Percentiles rank a stretch among this genome's conserved stretches.
Conservation (phyloP, 305 asterid genomes). For the Rubia balearica region DNA sequence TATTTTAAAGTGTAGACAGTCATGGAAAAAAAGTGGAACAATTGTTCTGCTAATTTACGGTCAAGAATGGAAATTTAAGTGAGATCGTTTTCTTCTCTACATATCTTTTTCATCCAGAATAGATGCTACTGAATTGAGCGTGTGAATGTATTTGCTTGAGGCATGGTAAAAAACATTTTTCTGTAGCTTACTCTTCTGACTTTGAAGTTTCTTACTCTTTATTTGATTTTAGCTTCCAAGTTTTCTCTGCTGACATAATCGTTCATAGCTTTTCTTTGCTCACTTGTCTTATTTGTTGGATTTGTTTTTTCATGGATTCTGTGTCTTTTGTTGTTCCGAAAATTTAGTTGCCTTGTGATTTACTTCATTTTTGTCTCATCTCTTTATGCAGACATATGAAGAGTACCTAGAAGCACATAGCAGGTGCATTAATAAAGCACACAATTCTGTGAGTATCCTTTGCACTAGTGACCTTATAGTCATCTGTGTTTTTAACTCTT, state of each 20-base stretch:
- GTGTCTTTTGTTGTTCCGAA: neutral
- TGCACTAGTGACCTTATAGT: neutral
- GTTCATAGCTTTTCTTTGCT: neutral
- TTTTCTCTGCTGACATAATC: neutral
- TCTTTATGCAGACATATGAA: slow-evolving; percentile 76
- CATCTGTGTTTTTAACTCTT: neutral
- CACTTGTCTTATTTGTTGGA: neutral
- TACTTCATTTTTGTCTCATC: slow-evolving; percentile 10
- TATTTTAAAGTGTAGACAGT: neutral
- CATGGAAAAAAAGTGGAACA: neutral
- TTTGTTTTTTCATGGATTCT: neutral
- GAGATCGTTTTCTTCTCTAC: neutral
- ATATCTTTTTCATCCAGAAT: neutral
- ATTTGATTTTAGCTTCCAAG: neutral
- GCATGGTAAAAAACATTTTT: neutral
- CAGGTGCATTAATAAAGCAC: slow-evolving; percentile 39
- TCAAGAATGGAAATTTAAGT: neutral
- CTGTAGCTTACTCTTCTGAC: neutral
- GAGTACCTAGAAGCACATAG: slow-evolving; percentile 84
- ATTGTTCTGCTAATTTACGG: neutral
- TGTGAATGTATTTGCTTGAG: neutral
- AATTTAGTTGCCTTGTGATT: slow-evolving; percentile 23
- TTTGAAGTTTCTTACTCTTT: neutral
- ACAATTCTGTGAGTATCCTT: slow-evolving; percentile 50
- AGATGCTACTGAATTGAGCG: neutral